Percentiles rank a stretch among this genome's conserved stretches.
phyloP scores from a whole-genome alignment of 495 filamentous ascomycete species.

The Penicillium pulvis region DNA sequence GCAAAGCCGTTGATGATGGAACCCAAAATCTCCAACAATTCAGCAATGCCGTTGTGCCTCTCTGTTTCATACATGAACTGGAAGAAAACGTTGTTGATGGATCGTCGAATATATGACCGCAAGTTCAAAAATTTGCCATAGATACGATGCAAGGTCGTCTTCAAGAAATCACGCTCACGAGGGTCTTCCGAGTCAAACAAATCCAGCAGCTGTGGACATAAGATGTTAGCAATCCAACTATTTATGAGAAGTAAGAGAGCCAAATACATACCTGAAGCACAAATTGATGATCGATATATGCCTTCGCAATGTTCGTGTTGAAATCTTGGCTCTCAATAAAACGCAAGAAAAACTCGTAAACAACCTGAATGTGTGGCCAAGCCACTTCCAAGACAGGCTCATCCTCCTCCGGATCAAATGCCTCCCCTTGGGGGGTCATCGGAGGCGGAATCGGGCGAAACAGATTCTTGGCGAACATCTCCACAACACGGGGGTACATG shows the following conservation, averaged over 20 bases:
- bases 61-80: constrained; percentile 99
- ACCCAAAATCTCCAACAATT: constrained; percentile 93
- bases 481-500: constrained; percentile 98
- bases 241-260: background rate
- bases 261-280: constrained; percentile 72
- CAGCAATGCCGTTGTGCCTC: constrained; percentile 96
- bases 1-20: constrained; percentile 99
- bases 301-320: constrained; percentile 99
- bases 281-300: constrained; percentile 97
- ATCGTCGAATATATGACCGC: constrained; percentile 93
- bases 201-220: constrained; percentile 70
- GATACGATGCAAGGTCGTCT: constrained; percentile 96
- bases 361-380: constrained; percentile 99
- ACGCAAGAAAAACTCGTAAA: constrained; percentile 98
- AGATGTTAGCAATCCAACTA: background rate
- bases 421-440: constrained; percentile 96
- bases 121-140: constrained; percentile 99
- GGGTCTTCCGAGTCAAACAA: constrained; percentile 99
- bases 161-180: constrained; percentile 94
- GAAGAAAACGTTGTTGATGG: constrained; percentile 99
- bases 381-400: constrained; percentile 98
- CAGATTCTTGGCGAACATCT: constrained; percentile 99
- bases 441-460: constrained; percentile 97
- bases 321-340: constrained; percentile 99
- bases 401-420: constrained; percentile 98